Evolutionary conservation across 257 asterid species (phyloP), one percentile per base, ranked within the genome.

Genomic region (Petunia axillaris): DNA sequence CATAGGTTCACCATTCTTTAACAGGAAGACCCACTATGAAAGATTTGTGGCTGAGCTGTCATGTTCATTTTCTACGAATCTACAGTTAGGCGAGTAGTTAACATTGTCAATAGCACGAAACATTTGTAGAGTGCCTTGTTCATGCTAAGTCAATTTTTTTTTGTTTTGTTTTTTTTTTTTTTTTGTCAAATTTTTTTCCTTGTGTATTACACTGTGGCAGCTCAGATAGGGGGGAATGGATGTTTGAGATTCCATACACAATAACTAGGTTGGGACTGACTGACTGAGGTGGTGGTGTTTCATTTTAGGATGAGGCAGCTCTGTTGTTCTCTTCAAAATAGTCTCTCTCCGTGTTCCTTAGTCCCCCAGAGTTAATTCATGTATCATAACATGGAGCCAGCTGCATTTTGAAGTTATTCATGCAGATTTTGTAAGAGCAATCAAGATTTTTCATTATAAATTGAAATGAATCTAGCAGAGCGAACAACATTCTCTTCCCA

Each of bases 121-220:
- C 52, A 40, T 66, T 11, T 66, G 52, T 38, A 64, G 74, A 66
- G 53, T 66, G 75, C 74, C 74, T 66, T 14, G 50, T 66, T 66
- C 53, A 25, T 1, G 1, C 53, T 41, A 37, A 15, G 62, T 55
- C 36, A 3, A 13, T 55, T 55, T 55, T 55, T 14, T 3, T 4
- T 13, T 0, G 8, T 66, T 40, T 25, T 66, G 40, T 39, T 41
- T 41, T 7, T 66, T 10, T 4, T n/a, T n/a, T n/a, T n/a, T n/a
- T n/a, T n/a, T n/a, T n/a, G n/a, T n/a, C n/a, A 66, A 13, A 66
- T 66, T 66, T 40, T 25, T 25, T 25, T 25, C 25, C 25, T 25
- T 25, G 25, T 25, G 25, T 25, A 25, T 25, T 25, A 25, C 25
- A 25, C 25, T 66, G 75, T 6, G 53, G 55, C 55, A 16, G 55